These are phyloP conservation scores for Wakefieldia striispora DNA, from an alignment of 768 basidiomycete genomes.

Conservation along the genomic window DNA sequence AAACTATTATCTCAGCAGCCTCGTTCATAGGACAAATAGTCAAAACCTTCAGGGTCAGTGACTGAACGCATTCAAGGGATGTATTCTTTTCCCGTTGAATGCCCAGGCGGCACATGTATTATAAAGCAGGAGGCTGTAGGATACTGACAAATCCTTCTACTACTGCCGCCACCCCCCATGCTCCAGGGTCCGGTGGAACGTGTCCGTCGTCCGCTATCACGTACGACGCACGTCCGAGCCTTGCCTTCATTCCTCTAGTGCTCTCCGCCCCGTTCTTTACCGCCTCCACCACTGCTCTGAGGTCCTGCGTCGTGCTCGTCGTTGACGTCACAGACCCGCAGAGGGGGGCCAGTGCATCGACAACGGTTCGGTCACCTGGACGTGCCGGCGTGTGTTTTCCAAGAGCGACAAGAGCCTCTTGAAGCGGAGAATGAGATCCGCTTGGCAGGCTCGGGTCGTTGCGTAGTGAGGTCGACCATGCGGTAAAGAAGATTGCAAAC, in stretches of 20 bases:
- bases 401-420: slow-evolving; percentile 31
- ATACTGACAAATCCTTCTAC: slow-evolving; percentile 38
- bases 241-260: slow-evolving; percentile 46
- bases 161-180: slow-evolving; percentile 48
- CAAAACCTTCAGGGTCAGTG: too few species aligned
- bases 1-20: too few species aligned
- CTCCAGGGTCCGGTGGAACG: slow-evolving; percentile 55
- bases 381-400: slow-evolving; percentile 48
- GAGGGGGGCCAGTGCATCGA: slow-evolving; percentile 53
- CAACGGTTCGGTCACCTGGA: slow-evolving; percentile 53
- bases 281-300: slow-evolving; percentile 23
- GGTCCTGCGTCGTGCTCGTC: not conserved
- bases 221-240: slow-evolving; percentile 52
- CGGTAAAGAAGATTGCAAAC: slow-evolving; percentile 44
- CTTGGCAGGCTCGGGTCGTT: not conserved
- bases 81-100: too few species aligned
- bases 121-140: not conserved
- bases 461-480: slow-evolving; percentile 28
- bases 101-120: too few species aligned
- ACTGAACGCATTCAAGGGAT: too few species aligned
- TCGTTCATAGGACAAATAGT: too few species aligned
- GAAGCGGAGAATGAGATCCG: slow-evolving; percentile 13
- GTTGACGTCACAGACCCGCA: slow-evolving; percentile 24
- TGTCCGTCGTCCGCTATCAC: slow-evolving; percentile 29
- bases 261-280: slow-evolving; percentile 45